Percentiles rank a stretch among this genome's conserved stretches.
Evolutionary conservation across 2,329 filamentous ascomycete species (phyloP).

Genomic region (Coniochaeta hoffmannii): DNA sequence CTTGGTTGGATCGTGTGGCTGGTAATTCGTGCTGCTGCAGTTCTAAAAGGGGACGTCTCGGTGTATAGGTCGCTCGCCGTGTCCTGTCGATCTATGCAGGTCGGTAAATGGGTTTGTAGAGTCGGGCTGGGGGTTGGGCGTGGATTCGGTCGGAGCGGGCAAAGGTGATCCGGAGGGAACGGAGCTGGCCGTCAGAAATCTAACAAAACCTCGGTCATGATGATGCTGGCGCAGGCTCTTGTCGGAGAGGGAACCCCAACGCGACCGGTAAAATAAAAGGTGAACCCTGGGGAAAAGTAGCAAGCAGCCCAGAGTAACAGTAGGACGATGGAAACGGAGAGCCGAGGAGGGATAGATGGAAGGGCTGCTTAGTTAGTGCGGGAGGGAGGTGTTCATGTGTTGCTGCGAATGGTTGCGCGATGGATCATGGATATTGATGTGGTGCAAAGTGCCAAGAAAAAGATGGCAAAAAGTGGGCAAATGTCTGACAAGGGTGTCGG

Average conservation of each 20-base stretch:
- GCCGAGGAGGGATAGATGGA: not conserved
- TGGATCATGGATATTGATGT: not conserved
- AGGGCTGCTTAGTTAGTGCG: not conserved
- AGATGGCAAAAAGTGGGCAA: not conserved
- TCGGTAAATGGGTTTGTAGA: too few relatives aligned
- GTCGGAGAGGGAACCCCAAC: not conserved
- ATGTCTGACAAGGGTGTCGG: not conserved
- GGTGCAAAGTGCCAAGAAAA: not conserved
- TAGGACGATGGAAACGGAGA: not conserved
- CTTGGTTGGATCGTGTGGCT: too few relatives aligned
- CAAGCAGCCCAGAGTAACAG: not conserved
- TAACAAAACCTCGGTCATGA: not conserved
- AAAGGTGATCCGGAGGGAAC: constrained; percentile 1
- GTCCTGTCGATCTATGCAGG: too few relatives aligned
- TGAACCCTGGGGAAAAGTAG: not conserved
- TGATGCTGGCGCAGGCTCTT: not conserved
- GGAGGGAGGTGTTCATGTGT: not conserved
- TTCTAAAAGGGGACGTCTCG: too few relatives aligned
- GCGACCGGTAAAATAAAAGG: not conserved
- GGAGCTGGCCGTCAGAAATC: not conserved
- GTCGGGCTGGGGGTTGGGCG: not conserved
- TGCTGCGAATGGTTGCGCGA: not conserved
- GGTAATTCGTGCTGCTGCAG: too few relatives aligned
- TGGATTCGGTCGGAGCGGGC: not conserved
- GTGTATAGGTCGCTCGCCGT: too few relatives aligned